Conservation (phyloP, 1,139 yeast species). For the Geotrichum fermentans region DNA sequence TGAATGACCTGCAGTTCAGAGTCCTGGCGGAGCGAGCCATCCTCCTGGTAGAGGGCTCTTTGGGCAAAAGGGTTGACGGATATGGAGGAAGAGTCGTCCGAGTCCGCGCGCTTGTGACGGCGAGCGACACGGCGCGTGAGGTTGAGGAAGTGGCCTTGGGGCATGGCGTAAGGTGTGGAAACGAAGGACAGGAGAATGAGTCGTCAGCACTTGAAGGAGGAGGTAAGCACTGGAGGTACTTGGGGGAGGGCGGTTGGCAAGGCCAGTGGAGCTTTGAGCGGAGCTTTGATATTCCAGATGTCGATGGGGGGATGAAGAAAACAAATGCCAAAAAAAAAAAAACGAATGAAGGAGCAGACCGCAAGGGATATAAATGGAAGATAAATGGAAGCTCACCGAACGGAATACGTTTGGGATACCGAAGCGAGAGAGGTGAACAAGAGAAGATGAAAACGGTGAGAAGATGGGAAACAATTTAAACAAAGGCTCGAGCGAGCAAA, state of each 20-base stretch:
- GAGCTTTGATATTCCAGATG: background rate
- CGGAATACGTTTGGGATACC: too few species aligned
- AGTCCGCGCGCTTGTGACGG: background rate
- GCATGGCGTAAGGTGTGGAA: conserved; percentile 12
- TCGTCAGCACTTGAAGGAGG: too few species aligned
- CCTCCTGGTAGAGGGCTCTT: conserved; percentile 18
- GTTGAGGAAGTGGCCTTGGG: conserved; percentile 7
- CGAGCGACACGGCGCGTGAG: conserved; percentile 10
- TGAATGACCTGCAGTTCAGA: conserved; percentile 28
- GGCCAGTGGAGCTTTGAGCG: background rate
- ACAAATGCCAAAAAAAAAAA: background rate
- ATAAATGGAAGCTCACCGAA: background rate
- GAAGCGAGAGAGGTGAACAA: too few species aligned
- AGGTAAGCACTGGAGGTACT: background rate
- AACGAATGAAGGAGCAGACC: background rate
- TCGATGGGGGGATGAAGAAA: background rate
- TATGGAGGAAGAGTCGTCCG: conserved; percentile 4
- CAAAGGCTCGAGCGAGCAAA: too few species aligned
- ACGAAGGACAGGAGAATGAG: background rate
- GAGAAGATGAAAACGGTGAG: too few species aligned
- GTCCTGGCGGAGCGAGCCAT: conserved; percentile 26
- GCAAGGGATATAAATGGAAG: background rate
- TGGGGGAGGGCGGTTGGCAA: background rate
- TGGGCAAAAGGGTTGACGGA: background rate
- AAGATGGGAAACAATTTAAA: too few species aligned